Evolutionary conservation across 805 yeast genomes (phyloP), one percentile per base, ranked within the genome.

Genomic region (Pichia sporocuriosa): DNA sequence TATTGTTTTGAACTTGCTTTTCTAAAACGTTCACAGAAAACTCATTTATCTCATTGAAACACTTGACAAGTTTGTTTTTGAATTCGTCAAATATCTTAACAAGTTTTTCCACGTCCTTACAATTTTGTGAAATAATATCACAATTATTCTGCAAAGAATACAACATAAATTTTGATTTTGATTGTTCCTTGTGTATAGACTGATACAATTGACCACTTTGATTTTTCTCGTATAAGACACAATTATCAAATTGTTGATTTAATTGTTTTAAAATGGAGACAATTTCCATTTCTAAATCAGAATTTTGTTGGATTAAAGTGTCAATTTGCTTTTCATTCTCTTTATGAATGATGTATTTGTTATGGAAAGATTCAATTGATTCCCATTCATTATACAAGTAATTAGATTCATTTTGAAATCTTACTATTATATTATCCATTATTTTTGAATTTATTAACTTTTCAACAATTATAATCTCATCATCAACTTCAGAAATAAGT

Each of bases 161-260:
- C 15, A 79, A 55, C 0, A 84, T 73, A 4, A 84, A 66, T 46
- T 6, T 84, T 85, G 4, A 55, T 50, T 16, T 72, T 65, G 53
- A 81, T 89, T 35, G 67, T 67, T 25, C 16, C 19, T 16, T 26
- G 16, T 61, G 60, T 3, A 83, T 62, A 2, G 80, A 75, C 2
- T 64, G 57, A 15, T 68, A 58, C 12, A 76, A 55, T 49, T 73
- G 70, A 22, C 11, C 10, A 50, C 39, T 44, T 63, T 63, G 40
- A 65, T 69, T 1, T 44, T 51, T 6, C 62, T 61, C 3, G 65
- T 54, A 9, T 76, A 73, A 63, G 11, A 64, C 51, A 50, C 95
- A 84, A 55, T 84, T 87, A 58, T 88, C 96, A 53, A 79, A 86
- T 62, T 88, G 96, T 40, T 75, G 76, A 10, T 95, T 81, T 35